A percentile compares a stretch with the other conserved stretches of the same genome.
These are phyloP conservation scores for Coemansia sp. DNA, from an alignment of 192 early-diverging fungal species.

Conservation along the genomic window DNA sequence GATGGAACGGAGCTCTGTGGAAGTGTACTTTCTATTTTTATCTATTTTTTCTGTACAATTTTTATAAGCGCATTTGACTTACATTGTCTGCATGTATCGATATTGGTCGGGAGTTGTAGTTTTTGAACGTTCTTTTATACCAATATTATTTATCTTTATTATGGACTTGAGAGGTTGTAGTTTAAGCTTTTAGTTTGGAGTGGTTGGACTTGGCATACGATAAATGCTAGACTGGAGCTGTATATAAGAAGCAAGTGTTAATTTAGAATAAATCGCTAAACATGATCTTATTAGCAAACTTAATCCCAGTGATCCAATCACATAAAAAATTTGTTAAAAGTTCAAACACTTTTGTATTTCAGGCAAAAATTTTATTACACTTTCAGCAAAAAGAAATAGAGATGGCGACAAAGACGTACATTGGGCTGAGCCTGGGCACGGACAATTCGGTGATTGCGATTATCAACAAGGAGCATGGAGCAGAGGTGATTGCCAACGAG, in stretches of 20 bases:
- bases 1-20: neutral
- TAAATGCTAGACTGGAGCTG: neutral
- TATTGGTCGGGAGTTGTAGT: too few species aligned
- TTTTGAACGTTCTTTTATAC: neutral
- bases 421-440: conserved; percentile 86
- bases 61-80: neutral
- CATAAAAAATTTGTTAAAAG: neutral
- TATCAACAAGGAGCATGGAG: conserved; percentile 68
- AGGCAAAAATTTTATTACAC: conserved; percentile 3
- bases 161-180: too few species aligned
- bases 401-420: conserved; percentile 47
- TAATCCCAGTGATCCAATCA: too few species aligned
- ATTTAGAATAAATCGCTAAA: neutral
- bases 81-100: neutral
- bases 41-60: conserved; percentile 4
- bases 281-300: too few species aligned
- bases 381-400: neutral
- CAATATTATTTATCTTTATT: neutral
- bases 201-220: too few species aligned
- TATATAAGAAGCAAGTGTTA: neutral
- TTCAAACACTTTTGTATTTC: conserved; percentile 4
- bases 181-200: neutral
- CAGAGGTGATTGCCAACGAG: conserved; percentile 95
- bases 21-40: neutral
- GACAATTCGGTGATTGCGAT: conserved; percentile 82